phyloP scores from a whole-genome alignment of 2,329 filamentous ascomycete species.

The Ophiostoma ips region DNA sequence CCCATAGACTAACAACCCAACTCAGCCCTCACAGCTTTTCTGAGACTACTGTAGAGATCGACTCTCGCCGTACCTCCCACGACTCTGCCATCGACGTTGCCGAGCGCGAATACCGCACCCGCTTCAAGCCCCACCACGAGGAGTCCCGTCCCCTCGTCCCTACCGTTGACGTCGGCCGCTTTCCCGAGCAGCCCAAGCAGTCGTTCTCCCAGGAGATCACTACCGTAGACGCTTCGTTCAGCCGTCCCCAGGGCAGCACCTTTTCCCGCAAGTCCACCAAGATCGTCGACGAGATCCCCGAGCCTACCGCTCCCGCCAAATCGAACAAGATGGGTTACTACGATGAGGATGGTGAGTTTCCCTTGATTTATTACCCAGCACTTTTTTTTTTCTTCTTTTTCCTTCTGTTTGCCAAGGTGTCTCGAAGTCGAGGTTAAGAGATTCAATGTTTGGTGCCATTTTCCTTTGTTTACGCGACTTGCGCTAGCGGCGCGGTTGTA shows the following conservation, averaged over 20 bases:
- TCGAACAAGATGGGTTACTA: constrained; percentile 53
- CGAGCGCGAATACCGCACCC: constrained; percentile 53
- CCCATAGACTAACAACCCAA: constrained; percentile 1
- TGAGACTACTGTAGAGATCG: constrained; percentile 53
- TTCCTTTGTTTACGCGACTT: background rate
- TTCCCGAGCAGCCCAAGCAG: constrained; percentile 23
- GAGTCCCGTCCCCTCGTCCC: constrained; percentile 21
- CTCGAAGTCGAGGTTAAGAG: background rate
- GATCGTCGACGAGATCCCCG: constrained; percentile 54
- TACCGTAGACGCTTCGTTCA: constrained; percentile 33
- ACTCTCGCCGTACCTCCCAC: constrained; percentile 35
- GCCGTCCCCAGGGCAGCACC: constrained; percentile 24
- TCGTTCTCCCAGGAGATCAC: constrained; percentile 38
- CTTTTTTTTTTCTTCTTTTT: background rate
- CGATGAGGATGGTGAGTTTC: constrained; percentile 43
- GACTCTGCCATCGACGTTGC: constrained; percentile 44
- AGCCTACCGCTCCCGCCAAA: constrained; percentile 27
- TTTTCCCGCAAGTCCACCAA: constrained; percentile 42
- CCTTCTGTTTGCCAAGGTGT: background rate
- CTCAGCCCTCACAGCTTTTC: constrained; percentile 34
- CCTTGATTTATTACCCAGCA: background rate
- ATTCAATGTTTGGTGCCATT: background rate
- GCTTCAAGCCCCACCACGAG: constrained; percentile 38
- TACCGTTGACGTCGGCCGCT: constrained; percentile 23
- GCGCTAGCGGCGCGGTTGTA: background rate